Base-by-base conservation (phyloP, 2,329 filamentous ascomycete genomes). In the Metarhizium humberi region DNA sequence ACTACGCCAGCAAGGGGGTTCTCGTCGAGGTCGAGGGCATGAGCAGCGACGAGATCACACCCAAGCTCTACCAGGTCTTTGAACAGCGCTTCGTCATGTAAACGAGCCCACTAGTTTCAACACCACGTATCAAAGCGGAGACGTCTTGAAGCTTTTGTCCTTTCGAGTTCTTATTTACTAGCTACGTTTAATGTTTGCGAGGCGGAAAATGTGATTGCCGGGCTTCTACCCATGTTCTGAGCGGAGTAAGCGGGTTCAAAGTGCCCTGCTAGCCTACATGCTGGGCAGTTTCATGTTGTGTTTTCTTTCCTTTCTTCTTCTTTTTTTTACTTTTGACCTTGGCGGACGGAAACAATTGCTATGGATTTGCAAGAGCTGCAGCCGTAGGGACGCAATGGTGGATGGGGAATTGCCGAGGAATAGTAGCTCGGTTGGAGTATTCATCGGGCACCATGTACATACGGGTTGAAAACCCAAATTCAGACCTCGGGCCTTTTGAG, bases 1-100 rank as follows among this genome's bases (percentile, higher is more conserved):
- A 96, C 72, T 99, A 99, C 67, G 87, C 89, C 51, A 80, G 82
- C 60, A 87, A 87, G 68, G 90, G 90, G 10, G 85, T 96, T 13
- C 73, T 99, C 42, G 90, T 88, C 82, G 89, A 90, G 58, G 90
- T 96, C 4, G 78, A 90, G 62, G 94, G 94, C 25, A 83, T 92
- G 72, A 92, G 85, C 69, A 96, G 91, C 66, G 90, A 99, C 67
- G 94, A 97, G 73, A 99, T 99, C 63, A 92, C 81, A 54, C 94
- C 94, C n/a, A 85, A 91, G 75, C 77, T 99, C 32, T 88, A 90
- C 66, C 73, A 77, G 8, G 91, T 96, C 72, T 89, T 99, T 69
- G 85, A 89, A 73, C 82, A 76, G 66, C 80, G 87, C 55, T 97
- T 97, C 56, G 64, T 67, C 46, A 53, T 60, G 36, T 70, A 43